Base-by-base conservation (phyloP, 345 rosid genomes). In the Gossypium mustelinum region DNA sequence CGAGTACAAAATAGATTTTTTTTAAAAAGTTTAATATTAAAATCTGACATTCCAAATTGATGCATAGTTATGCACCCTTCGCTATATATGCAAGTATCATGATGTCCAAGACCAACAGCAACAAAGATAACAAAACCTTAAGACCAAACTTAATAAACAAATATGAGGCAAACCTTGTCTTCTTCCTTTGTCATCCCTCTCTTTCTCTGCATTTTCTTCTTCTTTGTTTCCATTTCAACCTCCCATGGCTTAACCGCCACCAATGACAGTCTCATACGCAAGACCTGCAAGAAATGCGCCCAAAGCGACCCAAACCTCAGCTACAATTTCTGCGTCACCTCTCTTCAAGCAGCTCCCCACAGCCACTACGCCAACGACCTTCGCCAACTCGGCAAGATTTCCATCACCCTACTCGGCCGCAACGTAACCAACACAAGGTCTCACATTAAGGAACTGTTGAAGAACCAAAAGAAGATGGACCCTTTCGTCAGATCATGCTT, bases 261-360 rank as follows among this genome's bases (percentile, higher is more conserved):
- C 73, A 52, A 82, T 12, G 25, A 10, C 13, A 57, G 7, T 39
- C 76, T 86, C n/a, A 72, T 87, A 68, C 77, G 45, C 1, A 77
- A 81, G 55, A 82, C 88, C 8, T 90, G 96, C 87, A 82, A n/a
- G 56, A 82, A 82, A 74, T 80, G 78, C 56, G 73, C 86, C 2
- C 64, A 22, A 58, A 78, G 25, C 9, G 79, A 84, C 43, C 88
- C 83, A 2, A 84, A 86, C 80, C 2, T 90, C 9, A 57, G 50
- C 77, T 84, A 82, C 83, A 72, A 73, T 68, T 89, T 85, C 82
- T 90, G 91, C 51, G 73, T 78, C 11, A 55, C 72, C 20, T 79
- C 88, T 43, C 87, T 90, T 44, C 74, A 79, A 57, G 72, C 87
- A 9, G 78, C 54, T 66, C 84, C 87, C 0, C 16, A 13, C 0